Evolutionary conservation across 805 yeast species (phyloP), one percentile per base, ranked within the genome.

Genomic region (Cyberlindnera samutprakarnensis): DNA sequence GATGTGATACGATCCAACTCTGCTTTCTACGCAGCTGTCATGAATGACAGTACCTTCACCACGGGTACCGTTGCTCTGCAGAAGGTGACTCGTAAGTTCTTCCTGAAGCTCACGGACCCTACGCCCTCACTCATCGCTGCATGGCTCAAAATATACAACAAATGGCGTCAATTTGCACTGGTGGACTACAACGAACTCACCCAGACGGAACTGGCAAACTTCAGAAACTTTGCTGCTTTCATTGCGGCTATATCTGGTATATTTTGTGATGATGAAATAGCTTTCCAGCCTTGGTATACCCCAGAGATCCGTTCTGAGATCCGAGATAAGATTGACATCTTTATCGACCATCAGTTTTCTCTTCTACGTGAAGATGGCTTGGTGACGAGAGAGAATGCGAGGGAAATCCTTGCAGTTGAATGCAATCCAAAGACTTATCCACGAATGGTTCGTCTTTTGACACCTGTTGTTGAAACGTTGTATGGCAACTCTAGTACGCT

Each of bases 61-160:
- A 75, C 83, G 1, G 88, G 92, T 18, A 66, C 77, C 14, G 76
- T 79, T 18, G 87, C 94, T 0, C 64, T 81, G 22, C 87, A 82
- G 47, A 80, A 81, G 49, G 70, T 75, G 37, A 56, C 81, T 32
- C 65, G 82, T 49, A 68, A 51, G 37, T 41, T 47, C 25, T 45
- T 61, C 30, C 41, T 52, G 26, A 42, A 41, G 7, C 43, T 56
- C 10, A 37, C 42, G 14, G 40, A 33, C 4, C 57, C 65, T 7
- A 50, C 57, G 4, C 30, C 39, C 8, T 63, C 70, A 3, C 48
- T 69, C 19, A 38, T 64, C 3, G 55, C 51, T 12, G 60, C 61
- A 5, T 70, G 72, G 72, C 43, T 48, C 4, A 39, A 59, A 23
- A 67, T 77, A 37, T 75, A 67, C 46, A 62, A 62, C 22, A 51